Evolutionary conservation across 2,329 filamentous ascomycete species (phyloP).

Genomic region (Stemphylium beticola): DNA sequence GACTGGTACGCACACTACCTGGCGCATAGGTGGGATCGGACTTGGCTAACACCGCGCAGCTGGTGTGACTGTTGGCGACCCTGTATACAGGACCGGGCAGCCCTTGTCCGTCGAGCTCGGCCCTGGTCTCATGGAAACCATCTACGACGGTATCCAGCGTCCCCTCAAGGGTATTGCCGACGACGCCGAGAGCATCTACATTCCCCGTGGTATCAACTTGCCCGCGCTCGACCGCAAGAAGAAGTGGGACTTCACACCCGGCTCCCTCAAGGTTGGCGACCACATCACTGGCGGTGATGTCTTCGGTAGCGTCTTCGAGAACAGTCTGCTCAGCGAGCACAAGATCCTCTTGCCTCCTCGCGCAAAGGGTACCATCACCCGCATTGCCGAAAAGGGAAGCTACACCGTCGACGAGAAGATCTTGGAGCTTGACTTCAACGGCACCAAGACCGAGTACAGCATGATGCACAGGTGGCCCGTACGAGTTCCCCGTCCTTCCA

Average conservation of each 20-base stretch:
- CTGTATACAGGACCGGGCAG: conserved; percentile 88
- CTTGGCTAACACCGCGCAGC: conserved; percentile 60
- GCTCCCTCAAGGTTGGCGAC: conserved; percentile 87
- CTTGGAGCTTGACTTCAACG: conserved; percentile 95
- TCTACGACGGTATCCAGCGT: conserved; percentile 98
- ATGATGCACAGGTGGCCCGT: conserved; percentile 99
- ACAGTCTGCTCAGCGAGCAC: conserved; percentile 92
- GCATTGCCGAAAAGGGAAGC: conserved; percentile 84
- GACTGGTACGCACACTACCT: conserved; percentile 70
- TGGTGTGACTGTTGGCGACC: conserved; percentile 94
- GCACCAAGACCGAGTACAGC: conserved; percentile 88
- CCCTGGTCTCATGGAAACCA: conserved; percentile 96
- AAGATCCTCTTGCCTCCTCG: conserved; percentile 91
- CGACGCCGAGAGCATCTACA: conserved; percentile 88
- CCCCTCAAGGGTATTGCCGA: conserved; percentile 85
- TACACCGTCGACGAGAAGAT: conserved; percentile 96
- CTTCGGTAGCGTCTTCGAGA: conserved; percentile 94
- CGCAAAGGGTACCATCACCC: conserved; percentile 88
- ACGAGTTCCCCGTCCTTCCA: conserved; percentile 89
- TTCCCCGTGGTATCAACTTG: conserved; percentile 88
- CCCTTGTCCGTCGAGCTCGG: conserved; percentile 96
- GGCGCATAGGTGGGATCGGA: not conserved
- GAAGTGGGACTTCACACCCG: conserved; percentile 95
- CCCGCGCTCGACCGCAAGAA: conserved; percentile 87
- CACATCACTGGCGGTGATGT: conserved; percentile 96